Conservation (phyloP, 805 yeast species). For the Schwanniomyces pseudopolymorphus region DNA sequence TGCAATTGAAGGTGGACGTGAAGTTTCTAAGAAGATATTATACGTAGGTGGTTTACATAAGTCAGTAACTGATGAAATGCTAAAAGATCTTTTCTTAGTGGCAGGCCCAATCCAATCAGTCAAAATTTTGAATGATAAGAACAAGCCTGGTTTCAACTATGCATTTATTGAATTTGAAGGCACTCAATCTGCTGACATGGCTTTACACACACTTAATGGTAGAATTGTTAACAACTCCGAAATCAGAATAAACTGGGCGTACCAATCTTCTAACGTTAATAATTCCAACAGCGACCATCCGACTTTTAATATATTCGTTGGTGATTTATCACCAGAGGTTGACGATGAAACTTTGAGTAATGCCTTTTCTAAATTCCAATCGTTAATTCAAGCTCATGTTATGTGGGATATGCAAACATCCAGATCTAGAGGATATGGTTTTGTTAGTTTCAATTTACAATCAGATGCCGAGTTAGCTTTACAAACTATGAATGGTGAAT, state of each 20-base stretch:
- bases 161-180: slow-evolving; percentile 77
- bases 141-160: slow-evolving; percentile 69
- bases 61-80: slow-evolving; percentile 59
- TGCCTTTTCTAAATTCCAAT: slow-evolving; percentile 56
- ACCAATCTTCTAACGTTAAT: slow-evolving; percentile 70
- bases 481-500: slow-evolving; percentile 69
- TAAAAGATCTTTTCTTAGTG: slow-evolving; percentile 60
- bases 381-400: slow-evolving; percentile 80
- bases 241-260: slow-evolving; percentile 78
- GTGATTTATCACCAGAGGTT: slow-evolving; percentile 80
- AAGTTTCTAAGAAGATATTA: slow-evolving; percentile 66
- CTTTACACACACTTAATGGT: slow-evolving; percentile 62
- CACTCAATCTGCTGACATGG: slow-evolving; percentile 58
- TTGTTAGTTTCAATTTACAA: slow-evolving; percentile 69
- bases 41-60: slow-evolving; percentile 77
- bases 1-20: slow-evolving; percentile 80
- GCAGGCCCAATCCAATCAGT: slow-evolving; percentile 63
- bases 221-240: slow-evolving; percentile 52
- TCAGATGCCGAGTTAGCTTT: slow-evolving; percentile 75
- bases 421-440: slow-evolving; percentile 88
- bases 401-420: slow-evolving; percentile 98
- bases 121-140: slow-evolving; percentile 75
- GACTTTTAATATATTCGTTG: slow-evolving; percentile 77
- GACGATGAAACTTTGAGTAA: slow-evolving; percentile 68
- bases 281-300: slow-evolving; percentile 38